Base-by-base conservation (phyloP, 192 early-diverging fungal genomes). In the Podila epigama region DNA sequence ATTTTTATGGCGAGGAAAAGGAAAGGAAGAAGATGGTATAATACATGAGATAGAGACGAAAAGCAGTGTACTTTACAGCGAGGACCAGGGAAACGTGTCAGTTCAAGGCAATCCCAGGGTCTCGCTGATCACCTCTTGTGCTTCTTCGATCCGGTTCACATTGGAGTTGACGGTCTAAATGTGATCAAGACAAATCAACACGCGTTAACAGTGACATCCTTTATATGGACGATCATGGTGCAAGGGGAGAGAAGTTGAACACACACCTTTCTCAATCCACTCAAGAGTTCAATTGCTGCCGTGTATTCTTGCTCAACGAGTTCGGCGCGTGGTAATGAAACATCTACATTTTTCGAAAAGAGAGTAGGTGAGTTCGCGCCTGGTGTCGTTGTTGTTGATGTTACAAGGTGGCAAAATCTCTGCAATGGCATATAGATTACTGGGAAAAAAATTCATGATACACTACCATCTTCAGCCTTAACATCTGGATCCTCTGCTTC, bases 81-180 rank as follows among this genome's bases (percentile, higher is more conserved):
- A n/a, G n/a, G n/a, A n/a, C n/a, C n/a, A n/a, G n/a, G 44, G 20
- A 48, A 48, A 22, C n/a, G 20, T 11, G 5, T 22, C 11, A 1
- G 44, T 7, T 48, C 44, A 48, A 8, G 44, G 11, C 20, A 22
- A 22, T 48, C 11, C 25, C 27, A 77, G 32, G 36, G 67, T 58
- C 39, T 83, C 81, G 16, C 79, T 58, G 16, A 83, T 53, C 0
- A 83, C 67, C 11, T 51, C 64, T 31, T 83, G 81, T 33, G 81
- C 77, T 11, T 67, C 54, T 31, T 83, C 75, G 16, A 83, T 18
- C 12, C 72, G 78, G 7, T 63, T 63, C 13, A 79, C 63, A 51
- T 72, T 79, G 27, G 81, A 71, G 0, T 75, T 68, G 5, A 79
- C 55, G 2, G 66, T 69, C 81, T 83, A 66, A n/a, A n/a, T n/a